Base-by-base conservation (phyloP, 768 basidiomycete genomes). In the Phlebiopsis flavidoalba region DNA sequence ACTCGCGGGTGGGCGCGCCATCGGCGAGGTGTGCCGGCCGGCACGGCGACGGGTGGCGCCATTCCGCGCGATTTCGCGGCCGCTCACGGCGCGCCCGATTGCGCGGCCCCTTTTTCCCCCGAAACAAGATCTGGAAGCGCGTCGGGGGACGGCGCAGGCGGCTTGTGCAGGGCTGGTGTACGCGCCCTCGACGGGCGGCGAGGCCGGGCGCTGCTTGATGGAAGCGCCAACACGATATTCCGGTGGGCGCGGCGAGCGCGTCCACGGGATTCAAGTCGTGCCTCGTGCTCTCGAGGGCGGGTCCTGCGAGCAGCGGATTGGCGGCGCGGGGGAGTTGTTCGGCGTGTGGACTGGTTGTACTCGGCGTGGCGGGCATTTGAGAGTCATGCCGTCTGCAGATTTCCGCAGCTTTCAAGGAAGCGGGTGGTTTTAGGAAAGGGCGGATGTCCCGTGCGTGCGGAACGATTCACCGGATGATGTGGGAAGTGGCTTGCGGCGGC, bases 111-210 rank as follows among this genome's bases (percentile, higher is more conserved):
- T n/a, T n/a, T n/a, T n/a, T n/a, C n/a, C n/a, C n/a, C n/a, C n/a
- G 93, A 53, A 88, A 86, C 53, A 91, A 91, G 70, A 88, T 79
- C 5, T 94, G 92, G 92, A 85, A 83, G 66, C 78, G 91, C 19
- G 88, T 89, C 0, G 87, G 91, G 60, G 69, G 81, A n/a, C 0
- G 75, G 78, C 21, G 83, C 83, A 17, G 85, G 50, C 76, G 79
- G 8, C 79, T 78, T 2, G 80, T 91, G 31, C 88, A 91, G 63
- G 76, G 79, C 3, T 92, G 91, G 81, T 86, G 0, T 79, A 84
- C 65, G 72, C 76, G 31, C 69, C 67, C 33, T 69, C 69, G 7
- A 74, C 72, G 64, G 11, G 57, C 63, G 2, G 72, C 70, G 56
- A 70, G 70, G 10, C 73, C 72, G 5, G 66, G 68, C 2, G 76